Percentiles rank a stretch among this genome's conserved stretches.
These are phyloP conservation scores for Arxiozyma slooffiae DNA, from an alignment of 1,139 yeast genomes.

Conservation along the genomic window DNA sequence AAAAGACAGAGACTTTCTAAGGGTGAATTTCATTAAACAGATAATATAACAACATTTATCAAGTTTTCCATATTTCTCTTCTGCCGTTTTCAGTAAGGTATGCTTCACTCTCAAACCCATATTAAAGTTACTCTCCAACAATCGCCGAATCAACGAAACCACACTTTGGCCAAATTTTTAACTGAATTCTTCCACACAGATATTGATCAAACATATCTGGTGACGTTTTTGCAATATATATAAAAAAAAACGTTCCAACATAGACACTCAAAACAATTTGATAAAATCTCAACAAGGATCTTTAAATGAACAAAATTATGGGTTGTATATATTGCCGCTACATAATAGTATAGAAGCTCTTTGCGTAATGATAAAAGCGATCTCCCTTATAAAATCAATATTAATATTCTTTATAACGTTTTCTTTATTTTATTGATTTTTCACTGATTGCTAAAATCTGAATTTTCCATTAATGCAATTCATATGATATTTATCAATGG, in stretches of 20 bases:
- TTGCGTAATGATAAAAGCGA: constrained; percentile 15
- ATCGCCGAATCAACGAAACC: constrained; percentile 29
- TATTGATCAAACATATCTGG: constrained; percentile 16
- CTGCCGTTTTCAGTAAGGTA: too few species aligned
- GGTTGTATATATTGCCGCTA: constrained; percentile 21
- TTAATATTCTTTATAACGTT: neutral
- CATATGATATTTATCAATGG: constrained; percentile 10
- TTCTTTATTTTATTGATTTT: neutral
- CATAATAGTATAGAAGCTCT: constrained; percentile 25
- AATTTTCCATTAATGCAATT: constrained; percentile 2
- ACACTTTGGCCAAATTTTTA: constrained; percentile 23
- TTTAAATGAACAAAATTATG: constrained; percentile 8
- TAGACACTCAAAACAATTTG: constrained; percentile 19
- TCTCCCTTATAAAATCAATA: constrained; percentile 8
- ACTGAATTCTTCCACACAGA: constrained; percentile 13
- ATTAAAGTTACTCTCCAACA: constrained; percentile 2
- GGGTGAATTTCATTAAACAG: too few species aligned
- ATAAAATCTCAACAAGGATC: neutral
- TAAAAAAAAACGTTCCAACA: constrained; percentile 30
- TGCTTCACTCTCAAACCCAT: too few species aligned
- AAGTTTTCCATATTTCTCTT: too few species aligned
- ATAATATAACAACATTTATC: too few species aligned
- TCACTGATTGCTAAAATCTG: constrained; percentile 13
- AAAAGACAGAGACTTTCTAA: too few species aligned
- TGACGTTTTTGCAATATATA: constrained; percentile 21